Conservation (phyloP, 768 basidiomycete species). For the Galerina marginata region DNA sequence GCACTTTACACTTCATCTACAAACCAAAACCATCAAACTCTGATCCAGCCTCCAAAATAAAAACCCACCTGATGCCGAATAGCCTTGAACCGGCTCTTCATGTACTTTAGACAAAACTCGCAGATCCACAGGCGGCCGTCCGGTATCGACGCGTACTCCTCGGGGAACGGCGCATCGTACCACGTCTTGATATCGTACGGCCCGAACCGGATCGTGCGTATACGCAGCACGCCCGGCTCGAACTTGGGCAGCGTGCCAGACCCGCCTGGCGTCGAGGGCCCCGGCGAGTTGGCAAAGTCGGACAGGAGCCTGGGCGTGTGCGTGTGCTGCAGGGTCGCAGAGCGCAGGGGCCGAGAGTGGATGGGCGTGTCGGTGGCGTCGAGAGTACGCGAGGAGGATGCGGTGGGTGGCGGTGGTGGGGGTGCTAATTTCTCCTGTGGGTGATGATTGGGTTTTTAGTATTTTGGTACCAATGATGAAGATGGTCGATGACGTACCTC, state of each 20-base stretch:
- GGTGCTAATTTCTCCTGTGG: constrained; percentile 57
- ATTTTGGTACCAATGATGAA: background rate
- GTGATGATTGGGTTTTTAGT: background rate
- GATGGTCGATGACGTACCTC: constrained; percentile 59
- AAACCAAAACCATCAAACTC: constrained; percentile 6
- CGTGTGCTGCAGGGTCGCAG: constrained; percentile 48
- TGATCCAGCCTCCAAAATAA: background rate
- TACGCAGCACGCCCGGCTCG: constrained; percentile 58
- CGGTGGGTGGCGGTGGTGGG: constrained; percentile 36
- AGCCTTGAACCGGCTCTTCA: constrained; percentile 91
- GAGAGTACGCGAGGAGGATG: constrained; percentile 21
- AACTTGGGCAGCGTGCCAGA: constrained; percentile 33
- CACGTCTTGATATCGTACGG: constrained; percentile 94
- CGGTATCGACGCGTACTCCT: constrained; percentile 92
- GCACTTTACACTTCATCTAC: constrained; percentile 92
- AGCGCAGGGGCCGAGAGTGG: constrained; percentile 69
- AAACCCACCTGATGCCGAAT: constrained; percentile 81
- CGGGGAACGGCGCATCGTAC: constrained; percentile 99
- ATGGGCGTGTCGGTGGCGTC: constrained; percentile 44
- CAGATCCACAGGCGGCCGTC: constrained; percentile 96
- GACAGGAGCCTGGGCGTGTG: constrained; percentile 31
- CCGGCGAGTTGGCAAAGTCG: constrained; percentile 45
- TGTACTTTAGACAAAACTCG: constrained; percentile 97
- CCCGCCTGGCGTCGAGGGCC: constrained; percentile 46
- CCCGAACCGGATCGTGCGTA: constrained; percentile 90